Percentiles rank a stretch among this genome's conserved stretches.
Evolutionary conservation across 495 filamentous ascomycete species (phyloP).

Genomic region (Aspergillus heteromorphus): DNA sequence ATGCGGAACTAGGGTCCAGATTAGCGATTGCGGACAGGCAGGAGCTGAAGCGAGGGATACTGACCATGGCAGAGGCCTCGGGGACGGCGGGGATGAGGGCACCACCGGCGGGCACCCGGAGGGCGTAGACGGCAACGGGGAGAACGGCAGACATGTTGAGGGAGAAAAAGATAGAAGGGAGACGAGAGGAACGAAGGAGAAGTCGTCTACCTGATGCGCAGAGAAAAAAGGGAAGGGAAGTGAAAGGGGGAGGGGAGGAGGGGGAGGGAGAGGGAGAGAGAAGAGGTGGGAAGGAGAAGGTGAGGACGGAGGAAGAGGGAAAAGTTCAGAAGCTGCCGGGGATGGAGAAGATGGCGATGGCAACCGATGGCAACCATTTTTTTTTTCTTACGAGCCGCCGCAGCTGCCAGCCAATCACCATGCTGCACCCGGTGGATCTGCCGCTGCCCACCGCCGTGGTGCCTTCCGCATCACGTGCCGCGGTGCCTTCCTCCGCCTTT

Average conservation of each 20-base stretch:
- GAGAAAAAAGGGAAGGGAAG: constrained; percentile 14
- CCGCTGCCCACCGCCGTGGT: constrained; percentile 13
- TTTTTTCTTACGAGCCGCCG: constrained; percentile 12
- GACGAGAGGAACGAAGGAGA: constrained; percentile 20
- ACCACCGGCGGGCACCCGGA: constrained; percentile 77
- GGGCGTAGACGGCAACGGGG: constrained; percentile 83
- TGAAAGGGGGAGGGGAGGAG: constrained; percentile 15
- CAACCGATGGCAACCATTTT: constrained; percentile 6
- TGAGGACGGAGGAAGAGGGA: constrained; percentile 4
- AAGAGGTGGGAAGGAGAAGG: constrained; percentile 11
- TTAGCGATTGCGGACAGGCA: not conserved
- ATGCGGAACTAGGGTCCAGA: constrained; percentile 67
- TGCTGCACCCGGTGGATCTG: constrained; percentile 21
- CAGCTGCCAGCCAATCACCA: not conserved
- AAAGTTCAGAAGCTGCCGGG: constrained; percentile 12
- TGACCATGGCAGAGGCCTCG: constrained; percentile 76
- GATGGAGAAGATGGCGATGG: not conserved
- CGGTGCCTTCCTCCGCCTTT: constrained; percentile 9
- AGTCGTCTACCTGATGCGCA: constrained; percentile 10
- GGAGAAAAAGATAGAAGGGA: constrained; percentile 14
- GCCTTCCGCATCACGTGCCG: constrained; percentile 15
- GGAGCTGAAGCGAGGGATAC: constrained; percentile 35
- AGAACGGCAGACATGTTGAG: constrained; percentile 51
- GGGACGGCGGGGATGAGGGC: constrained; percentile 62
- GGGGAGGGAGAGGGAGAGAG: constrained; percentile 19